phyloP scores from a whole-genome alignment of 768 basidiomycete genomes.

The Fibroporia radiculosa region DNA sequence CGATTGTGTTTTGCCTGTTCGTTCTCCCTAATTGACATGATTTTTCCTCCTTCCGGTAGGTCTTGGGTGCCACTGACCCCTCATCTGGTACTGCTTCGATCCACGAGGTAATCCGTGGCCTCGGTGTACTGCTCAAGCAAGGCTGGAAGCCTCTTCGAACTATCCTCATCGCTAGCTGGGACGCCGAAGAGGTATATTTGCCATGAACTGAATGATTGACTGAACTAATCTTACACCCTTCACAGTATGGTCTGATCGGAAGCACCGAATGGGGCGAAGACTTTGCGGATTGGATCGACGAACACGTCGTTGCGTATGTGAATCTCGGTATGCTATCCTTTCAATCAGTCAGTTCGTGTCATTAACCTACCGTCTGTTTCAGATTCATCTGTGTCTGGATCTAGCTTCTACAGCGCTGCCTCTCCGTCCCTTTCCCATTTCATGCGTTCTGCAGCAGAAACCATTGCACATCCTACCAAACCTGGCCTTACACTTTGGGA shows the following conservation, averaged over 20 bases:
- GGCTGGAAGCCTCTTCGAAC: constrained; percentile 86
- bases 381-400: constrained; percentile 61
- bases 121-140: constrained; percentile 54
- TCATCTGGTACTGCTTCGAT: constrained; percentile 74
- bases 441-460: constrained; percentile 56
- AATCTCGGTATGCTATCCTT: constrained; percentile 49
- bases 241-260: constrained; percentile 63
- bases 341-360: neutral
- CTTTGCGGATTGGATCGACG: constrained; percentile 71
- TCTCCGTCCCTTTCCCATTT: constrained; percentile 83
- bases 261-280: constrained; percentile 95
- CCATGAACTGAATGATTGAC: neutral
- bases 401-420: constrained; percentile 45
- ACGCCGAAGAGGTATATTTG: constrained; percentile 53
- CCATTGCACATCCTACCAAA: constrained; percentile 67
- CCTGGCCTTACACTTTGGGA: constrained; percentile 70
- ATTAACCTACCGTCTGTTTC: no score
- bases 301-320: constrained; percentile 79
- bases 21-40: no score
- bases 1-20: no score
- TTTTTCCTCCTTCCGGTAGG: constrained; percentile 53
- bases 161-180: constrained; percentile 74
- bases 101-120: constrained; percentile 69
- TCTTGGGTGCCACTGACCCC: constrained; percentile 76
- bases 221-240: neutral